These are phyloP conservation scores for Mycena vulgaris DNA, from an alignment of 768 basidiomycete species.

Conservation along the genomic window DNA sequence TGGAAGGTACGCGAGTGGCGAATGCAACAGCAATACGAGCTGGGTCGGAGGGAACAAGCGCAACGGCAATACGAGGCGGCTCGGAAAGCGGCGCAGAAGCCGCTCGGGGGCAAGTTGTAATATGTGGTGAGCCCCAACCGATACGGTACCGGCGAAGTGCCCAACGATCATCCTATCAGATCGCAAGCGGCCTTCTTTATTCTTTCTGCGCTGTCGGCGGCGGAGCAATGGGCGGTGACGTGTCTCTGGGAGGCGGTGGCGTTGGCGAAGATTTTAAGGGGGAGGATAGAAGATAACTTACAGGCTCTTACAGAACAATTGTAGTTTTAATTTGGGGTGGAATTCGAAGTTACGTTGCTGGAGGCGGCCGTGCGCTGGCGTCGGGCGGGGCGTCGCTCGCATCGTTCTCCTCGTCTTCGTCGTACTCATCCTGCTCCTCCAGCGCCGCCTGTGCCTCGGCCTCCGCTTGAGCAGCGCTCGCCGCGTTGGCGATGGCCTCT, in stretches of 20 bases:
- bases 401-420: conserved; percentile 61
- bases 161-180: conserved; percentile 30
- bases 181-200: conserved; percentile 33
- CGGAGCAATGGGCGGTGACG: conserved; percentile 14
- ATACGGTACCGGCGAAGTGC: conserved; percentile 26
- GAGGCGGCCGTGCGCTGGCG: conserved; percentile 7
- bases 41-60: conserved; percentile 62
- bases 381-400: conserved; percentile 53
- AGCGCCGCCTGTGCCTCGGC: conserved; percentile 85
- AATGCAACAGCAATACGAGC: conserved; percentile 64
- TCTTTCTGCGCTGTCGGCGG: conserved; percentile 21
- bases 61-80: conserved; percentile 64
- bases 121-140: conserved; percentile 25
- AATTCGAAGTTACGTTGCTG: conserved; percentile 18
- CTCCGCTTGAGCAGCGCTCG: conserved; percentile 82
- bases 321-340: conserved; percentile 28
- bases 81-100: conserved; percentile 37
- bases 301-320: conserved; percentile 19
- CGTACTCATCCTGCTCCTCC: conserved; percentile 77
- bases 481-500: conserved; percentile 81
- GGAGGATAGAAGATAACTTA: conserved; percentile 8
- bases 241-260: not conserved
- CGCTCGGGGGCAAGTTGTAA: conserved; percentile 70
- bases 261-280: conserved; percentile 7
- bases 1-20: conserved; percentile 70